Conservation (phyloP, 2,329 filamentous ascomycete genomes). For the Fusarium virguliforme region DNA sequence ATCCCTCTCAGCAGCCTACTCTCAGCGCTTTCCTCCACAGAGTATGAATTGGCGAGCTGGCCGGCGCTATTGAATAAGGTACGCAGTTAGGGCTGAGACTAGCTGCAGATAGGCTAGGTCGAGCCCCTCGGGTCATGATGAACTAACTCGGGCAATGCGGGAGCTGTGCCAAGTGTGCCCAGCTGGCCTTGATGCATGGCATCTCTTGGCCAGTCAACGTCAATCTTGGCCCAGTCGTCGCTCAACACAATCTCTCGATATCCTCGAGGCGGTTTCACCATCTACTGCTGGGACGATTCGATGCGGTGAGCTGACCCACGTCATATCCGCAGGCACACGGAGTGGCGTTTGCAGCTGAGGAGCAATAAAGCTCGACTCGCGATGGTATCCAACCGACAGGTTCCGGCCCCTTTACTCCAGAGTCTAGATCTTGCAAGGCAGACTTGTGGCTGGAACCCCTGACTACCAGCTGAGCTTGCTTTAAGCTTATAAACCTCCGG, state of each 20-base stretch:
- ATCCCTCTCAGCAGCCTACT: background rate
- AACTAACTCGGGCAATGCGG: background rate
- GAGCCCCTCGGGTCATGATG: background rate
- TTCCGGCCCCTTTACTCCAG: background rate
- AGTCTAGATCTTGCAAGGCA: conserved; percentile 19
- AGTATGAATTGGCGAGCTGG: conserved; percentile 2
- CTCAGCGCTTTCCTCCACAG: background rate
- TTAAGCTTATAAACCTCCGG: conserved; percentile 19
- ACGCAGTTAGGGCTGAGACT: background rate
- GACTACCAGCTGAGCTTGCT: conserved; percentile 12
- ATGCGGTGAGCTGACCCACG: conserved; percentile 1
- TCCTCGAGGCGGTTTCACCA: background rate
- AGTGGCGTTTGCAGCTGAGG: conserved; percentile 17
- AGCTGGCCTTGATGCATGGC: background rate
- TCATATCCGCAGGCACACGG: conserved; percentile 11
- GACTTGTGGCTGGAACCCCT: conserved; percentile 6
- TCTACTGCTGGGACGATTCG: background rate
- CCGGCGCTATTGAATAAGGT: conserved; percentile 5
- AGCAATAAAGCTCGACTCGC: background rate
- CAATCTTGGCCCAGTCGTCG: background rate
- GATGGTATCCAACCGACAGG: background rate
- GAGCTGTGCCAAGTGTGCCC: background rate
- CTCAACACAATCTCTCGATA: background rate
- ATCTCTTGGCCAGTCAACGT: background rate
- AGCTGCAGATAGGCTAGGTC: background rate